Base-by-base conservation (phyloP, 306 rosid species). In the Dryas alaskensis region DNA sequence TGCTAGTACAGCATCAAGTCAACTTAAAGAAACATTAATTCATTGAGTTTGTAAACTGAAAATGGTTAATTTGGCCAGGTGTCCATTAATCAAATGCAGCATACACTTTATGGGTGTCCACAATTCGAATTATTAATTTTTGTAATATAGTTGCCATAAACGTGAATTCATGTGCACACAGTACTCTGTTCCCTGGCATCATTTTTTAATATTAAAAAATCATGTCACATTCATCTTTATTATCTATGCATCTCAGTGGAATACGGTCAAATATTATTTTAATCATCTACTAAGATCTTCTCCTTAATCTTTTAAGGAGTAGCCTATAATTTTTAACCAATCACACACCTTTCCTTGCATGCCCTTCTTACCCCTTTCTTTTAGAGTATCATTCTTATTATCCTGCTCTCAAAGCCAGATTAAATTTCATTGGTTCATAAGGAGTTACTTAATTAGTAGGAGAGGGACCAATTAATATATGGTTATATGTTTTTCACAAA, bases 201-300 rank as follows among this genome's bases (percentile, higher is more conserved):
- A 31, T 31, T 31, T 31, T 31, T 31, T 31, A 31, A 31, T 31
- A 31, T 31, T 31, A 31, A 31, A 8, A 27, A 70, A 46, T 72
- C 76, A 16, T 62, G 80, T 82, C 76, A 66, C 74, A 71, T 83
- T 74, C 82, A 75, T 63, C 58, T 44, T 70, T 71, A 25, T 65
- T 69, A 27, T 37, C 42, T 11, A 13, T 79, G 47, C 39, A 67
- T 73, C 48, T 51, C 44, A 58, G 47, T 3, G 22, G 17, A 68
- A 22, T n/a, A 16, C 50, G 84, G 96, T 86, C 88, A 86, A 82
- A 85, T 81, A 46, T 75, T 84, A 80, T 57, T 76, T 66, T 78
- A 85, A 84, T 83, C 71, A 13, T 66, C 39, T 25, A 67, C 82
- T 79, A 27, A 67, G 87, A 85, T 88, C 79, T 67, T 45, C 47